Conservation (phyloP, 371 early-diverging fungal genomes). For the Syncephalastrum sp. region DNA sequence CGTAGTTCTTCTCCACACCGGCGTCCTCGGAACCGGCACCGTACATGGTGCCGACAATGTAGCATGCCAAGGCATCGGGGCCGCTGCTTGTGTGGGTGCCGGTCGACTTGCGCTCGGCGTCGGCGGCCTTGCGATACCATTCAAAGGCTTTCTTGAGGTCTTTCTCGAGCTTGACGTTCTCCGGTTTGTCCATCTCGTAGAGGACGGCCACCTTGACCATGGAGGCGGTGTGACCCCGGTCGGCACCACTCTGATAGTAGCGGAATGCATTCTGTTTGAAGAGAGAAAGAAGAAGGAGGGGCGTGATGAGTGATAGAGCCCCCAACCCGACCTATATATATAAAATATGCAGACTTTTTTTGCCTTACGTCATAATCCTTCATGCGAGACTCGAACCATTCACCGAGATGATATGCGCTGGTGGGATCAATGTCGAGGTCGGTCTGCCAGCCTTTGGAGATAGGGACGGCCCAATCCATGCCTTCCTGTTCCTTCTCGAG, state of each 20-base stretch:
- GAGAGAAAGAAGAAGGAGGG: neutral
- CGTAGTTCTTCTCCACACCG: constrained; percentile 44
- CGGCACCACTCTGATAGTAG: constrained; percentile 39
- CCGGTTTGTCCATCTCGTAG: constrained; percentile 28
- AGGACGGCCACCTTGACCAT: constrained; percentile 48
- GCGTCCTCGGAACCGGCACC: constrained; percentile 43
- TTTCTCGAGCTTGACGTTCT: constrained; percentile 15
- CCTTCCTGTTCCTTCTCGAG: constrained; percentile 45
- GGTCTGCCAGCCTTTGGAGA: constrained; percentile 27
- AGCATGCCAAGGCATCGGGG: constrained; percentile 45
- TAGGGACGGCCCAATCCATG: constrained; percentile 27
- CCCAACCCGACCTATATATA: no score
- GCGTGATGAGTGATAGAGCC: no score
- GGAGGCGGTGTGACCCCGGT: constrained; percentile 42
- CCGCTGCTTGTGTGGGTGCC: constrained; percentile 29
- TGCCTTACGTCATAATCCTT: constrained; percentile 34
- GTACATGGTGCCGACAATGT: constrained; percentile 44
- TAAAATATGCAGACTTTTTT: no score
- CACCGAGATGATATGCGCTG: constrained; percentile 45
- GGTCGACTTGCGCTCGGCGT: constrained; percentile 25
- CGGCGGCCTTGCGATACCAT: constrained; percentile 48
- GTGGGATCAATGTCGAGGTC: constrained; percentile 44
- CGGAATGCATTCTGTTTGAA: constrained; percentile 37
- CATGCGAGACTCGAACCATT: constrained; percentile 47
- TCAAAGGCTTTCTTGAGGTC: constrained; percentile 43